Evolutionary conservation across 2,329 filamentous ascomycete genomes (phyloP).

Genomic region (Sclerotinia trifoliorum): DNA sequence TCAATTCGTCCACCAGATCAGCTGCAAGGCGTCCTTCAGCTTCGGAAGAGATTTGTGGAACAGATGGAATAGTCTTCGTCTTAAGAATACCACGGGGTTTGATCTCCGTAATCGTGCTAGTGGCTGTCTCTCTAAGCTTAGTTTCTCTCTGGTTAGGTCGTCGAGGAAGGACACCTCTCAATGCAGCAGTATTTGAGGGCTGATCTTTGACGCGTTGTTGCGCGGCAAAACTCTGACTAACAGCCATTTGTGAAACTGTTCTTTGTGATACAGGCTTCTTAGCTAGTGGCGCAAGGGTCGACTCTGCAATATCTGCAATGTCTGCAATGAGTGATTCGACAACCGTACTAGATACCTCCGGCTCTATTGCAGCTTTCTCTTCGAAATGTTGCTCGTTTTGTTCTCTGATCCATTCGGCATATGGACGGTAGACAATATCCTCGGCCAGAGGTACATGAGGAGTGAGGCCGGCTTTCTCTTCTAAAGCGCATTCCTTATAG

Average conservation of each 20-base stretch:
- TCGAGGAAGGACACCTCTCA: slow-evolving; percentile 28
- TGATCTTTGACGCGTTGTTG: slow-evolving; percentile 60
- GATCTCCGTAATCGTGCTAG: slow-evolving; percentile 18
- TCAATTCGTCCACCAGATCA: slow-evolving; percentile 36
- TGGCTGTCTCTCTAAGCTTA: slow-evolving; percentile 1
- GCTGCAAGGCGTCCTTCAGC: slow-evolving; percentile 38
- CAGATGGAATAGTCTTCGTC: slow-evolving; percentile 25
- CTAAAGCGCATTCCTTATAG: slow-evolving; percentile 66
- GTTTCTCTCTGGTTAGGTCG: slow-evolving; percentile 26
- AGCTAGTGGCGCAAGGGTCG: neutral
- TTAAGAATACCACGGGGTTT: slow-evolving; percentile 28
- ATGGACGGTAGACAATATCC: slow-evolving; percentile 63
- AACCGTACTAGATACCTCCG: slow-evolving; percentile 22
- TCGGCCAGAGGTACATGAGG: slow-evolving; percentile 61
- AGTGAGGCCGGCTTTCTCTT: slow-evolving; percentile 64
- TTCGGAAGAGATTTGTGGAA: slow-evolving; percentile 29
- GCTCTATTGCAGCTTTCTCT: slow-evolving; percentile 25
- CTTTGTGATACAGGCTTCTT: slow-evolving; percentile 16
- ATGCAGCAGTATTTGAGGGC: slow-evolving; percentile 37
- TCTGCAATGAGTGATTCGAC: slow-evolving; percentile 21
- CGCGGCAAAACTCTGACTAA: slow-evolving; percentile 64
- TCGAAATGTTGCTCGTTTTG: slow-evolving; percentile 38
- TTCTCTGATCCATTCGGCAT: slow-evolving; percentile 59
- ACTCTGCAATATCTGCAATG: slow-evolving; percentile 11
- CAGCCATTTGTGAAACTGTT: slow-evolving; percentile 38